Conservation (phyloP, 495 filamentous ascomycete genomes). For the Aspergillus cristatus region DNA sequence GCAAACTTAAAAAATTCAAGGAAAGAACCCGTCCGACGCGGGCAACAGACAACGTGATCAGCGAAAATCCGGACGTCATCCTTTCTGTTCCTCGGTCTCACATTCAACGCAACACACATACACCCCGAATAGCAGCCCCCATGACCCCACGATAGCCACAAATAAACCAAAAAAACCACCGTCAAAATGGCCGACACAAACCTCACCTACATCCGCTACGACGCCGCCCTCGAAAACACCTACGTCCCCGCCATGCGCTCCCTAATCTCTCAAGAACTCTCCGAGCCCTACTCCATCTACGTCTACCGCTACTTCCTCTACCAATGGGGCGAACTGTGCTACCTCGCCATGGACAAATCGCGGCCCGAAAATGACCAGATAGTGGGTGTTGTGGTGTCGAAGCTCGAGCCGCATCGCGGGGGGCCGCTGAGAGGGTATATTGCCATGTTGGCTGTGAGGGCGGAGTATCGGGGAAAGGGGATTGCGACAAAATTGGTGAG, state of each 20-base stretch:
- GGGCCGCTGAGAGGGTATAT: slow-evolving; percentile 90
- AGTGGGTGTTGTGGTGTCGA: slow-evolving; percentile 90
- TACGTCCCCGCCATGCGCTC: slow-evolving; percentile 84
- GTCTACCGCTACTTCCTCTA: slow-evolving; percentile 98
- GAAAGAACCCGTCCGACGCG: too few relatives aligned
- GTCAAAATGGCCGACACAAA: slow-evolving; percentile 13
- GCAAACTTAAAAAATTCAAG: too few relatives aligned
- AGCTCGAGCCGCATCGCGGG: slow-evolving; percentile 78
- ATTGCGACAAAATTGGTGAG: slow-evolving; percentile 85
- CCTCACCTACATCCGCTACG: slow-evolving; percentile 78
- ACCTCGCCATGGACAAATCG: slow-evolving; percentile 63
- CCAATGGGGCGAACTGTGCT: slow-evolving; percentile 95
- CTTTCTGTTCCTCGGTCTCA: too few relatives aligned
- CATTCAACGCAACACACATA: too few relatives aligned
- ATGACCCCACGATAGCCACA: not conserved
- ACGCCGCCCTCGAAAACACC: slow-evolving; percentile 61
- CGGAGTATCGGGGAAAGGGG: slow-evolving; percentile 70
- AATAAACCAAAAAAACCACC: not conserved
- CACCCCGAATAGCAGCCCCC: too few relatives aligned
- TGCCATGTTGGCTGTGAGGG: slow-evolving; percentile 88
- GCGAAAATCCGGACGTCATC: too few relatives aligned
- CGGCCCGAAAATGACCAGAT: slow-evolving; percentile 29
- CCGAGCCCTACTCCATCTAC: slow-evolving; percentile 98
- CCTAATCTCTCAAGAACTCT: slow-evolving; percentile 92
- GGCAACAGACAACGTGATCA: too few relatives aligned